Conservation (phyloP, 1,139 yeast genomes). For the Saccharomycopsis crataegensis region DNA sequence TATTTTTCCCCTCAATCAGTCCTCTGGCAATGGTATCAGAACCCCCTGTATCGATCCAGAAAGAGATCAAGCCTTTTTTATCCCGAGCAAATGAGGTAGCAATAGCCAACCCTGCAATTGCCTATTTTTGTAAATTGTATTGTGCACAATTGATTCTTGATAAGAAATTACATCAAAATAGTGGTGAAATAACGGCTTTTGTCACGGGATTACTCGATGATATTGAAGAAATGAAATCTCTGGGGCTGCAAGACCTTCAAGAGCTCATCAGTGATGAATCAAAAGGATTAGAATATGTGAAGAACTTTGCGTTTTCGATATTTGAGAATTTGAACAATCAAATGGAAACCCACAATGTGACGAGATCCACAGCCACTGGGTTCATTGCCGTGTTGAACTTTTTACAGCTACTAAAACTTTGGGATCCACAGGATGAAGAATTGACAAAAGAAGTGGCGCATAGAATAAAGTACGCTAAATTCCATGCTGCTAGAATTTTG, state of each 20-base stretch:
- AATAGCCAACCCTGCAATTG: conserved; percentile 44
- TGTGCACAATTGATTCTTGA: conserved; percentile 62
- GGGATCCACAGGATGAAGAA: conserved; percentile 26
- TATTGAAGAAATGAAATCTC: conserved; percentile 46
- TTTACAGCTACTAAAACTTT: conserved; percentile 37
- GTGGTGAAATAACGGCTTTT: conserved; percentile 46
- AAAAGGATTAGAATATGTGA: conserved; percentile 49
- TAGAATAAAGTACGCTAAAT: conserved; percentile 49
- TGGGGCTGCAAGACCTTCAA: conserved; percentile 32
- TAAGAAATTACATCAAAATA: conserved; percentile 46
- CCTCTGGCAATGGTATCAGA: not conserved
- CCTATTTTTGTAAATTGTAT: conserved; percentile 51
- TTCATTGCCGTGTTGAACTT: conserved; percentile 46
- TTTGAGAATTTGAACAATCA: conserved; percentile 48
- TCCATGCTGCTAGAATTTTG: conserved; percentile 49
- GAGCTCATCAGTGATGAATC: conserved; percentile 50
- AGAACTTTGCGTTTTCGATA: conserved; percentile 53
- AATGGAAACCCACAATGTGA: conserved; percentile 32
- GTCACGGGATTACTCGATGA: conserved; percentile 56
- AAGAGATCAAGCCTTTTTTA: conserved; percentile 38
- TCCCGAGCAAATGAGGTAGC: conserved; percentile 45
- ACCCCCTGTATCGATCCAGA: conserved; percentile 25
- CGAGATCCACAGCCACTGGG: conserved; percentile 36
- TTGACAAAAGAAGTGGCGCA: conserved; percentile 25
- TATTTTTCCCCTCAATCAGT: too few species aligned